phyloP scores from a whole-genome alignment of 106 monocot species.

The Dendrobium huoshanense region DNA sequence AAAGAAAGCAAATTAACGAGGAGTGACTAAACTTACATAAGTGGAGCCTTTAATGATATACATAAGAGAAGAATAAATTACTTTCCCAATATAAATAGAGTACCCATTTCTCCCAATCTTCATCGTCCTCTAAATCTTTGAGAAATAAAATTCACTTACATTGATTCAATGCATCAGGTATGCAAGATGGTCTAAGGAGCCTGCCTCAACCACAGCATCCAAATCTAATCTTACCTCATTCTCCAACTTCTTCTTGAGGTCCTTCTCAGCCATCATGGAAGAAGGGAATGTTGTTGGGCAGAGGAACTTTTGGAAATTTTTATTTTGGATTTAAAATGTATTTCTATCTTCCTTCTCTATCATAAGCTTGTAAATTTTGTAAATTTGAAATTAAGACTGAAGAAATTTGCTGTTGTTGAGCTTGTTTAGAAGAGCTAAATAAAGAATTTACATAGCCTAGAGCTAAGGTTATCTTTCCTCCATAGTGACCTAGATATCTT shows the following conservation, averaged over 20 bases:
- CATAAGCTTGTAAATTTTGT: background rate
- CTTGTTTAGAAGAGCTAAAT: background rate
- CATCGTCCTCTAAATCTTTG: too few species aligned
- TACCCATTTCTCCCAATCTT: too few species aligned
- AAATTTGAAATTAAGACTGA: background rate
- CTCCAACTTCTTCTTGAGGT: constrained; percentile 25
- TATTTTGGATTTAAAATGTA: constrained; percentile 92
- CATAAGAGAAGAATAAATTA: too few species aligned
- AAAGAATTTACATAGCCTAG: background rate
- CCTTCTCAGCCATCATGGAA: constrained; percentile 64
- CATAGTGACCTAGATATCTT: background rate
- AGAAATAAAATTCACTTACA: constrained; percentile 26
- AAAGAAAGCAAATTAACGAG: too few species aligned
- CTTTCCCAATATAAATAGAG: too few species aligned
- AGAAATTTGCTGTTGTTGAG: background rate
- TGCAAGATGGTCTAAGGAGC: constrained; percentile 53
- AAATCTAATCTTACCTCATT: constrained; percentile 64
- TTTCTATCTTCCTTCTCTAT: background rate
- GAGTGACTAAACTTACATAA: too few species aligned
- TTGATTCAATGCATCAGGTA: constrained; percentile 16
- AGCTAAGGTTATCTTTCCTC: background rate
- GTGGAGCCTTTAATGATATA: too few species aligned
- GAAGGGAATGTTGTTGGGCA: constrained; percentile 81
- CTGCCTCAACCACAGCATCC: constrained; percentile 75
- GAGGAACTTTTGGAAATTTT: constrained; percentile 91